phyloP scores from a whole-genome alignment of 352 stramenopile species.

The Phytophthora pseudosyringae region DNA sequence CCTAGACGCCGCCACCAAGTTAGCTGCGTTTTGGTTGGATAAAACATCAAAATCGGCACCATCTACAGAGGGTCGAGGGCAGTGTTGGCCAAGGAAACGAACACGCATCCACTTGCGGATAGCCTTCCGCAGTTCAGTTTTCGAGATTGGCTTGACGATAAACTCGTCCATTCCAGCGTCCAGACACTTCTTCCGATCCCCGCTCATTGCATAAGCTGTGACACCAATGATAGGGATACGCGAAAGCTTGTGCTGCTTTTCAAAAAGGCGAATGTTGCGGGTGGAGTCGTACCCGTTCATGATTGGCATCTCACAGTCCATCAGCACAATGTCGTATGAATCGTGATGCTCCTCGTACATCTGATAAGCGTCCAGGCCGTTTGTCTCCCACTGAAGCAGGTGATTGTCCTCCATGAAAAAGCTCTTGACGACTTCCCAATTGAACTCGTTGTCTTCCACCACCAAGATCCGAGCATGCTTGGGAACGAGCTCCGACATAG shows the following conservation, averaged over 20 bases:
- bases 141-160: slow-evolving; percentile 87
- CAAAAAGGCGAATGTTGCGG: slow-evolving; percentile 72
- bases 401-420: slow-evolving; percentile 87
- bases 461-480: slow-evolving; percentile 81
- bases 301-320: slow-evolving; percentile 91
- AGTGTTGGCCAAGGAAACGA: slow-evolving; percentile 66
- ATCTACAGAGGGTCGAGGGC: slow-evolving; percentile 23
- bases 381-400: slow-evolving; percentile 83
- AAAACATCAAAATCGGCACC: slow-evolving; percentile 20
- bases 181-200: slow-evolving; percentile 83
- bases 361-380: slow-evolving; percentile 70
- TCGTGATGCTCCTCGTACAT: slow-evolving; percentile 82
- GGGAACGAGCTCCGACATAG: slow-evolving; percentile 48
- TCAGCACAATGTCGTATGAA: slow-evolving; percentile 80
- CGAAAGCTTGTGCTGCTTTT: slow-evolving; percentile 65
- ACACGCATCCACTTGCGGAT: slow-evolving; percentile 86
- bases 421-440: slow-evolving; percentile 91
- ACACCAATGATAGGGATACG: slow-evolving; percentile 85
- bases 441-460: slow-evolving; percentile 92
- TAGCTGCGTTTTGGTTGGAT: slow-evolving; percentile 49
- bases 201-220: slow-evolving; percentile 88
- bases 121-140: slow-evolving; percentile 62
- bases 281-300: slow-evolving; percentile 87
- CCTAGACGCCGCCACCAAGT: slow-evolving; percentile 71
- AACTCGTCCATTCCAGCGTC: slow-evolving; percentile 89